Base-by-base conservation (phyloP, 129 eudicot genomes). In the Pulicaria dysenterica region DNA sequence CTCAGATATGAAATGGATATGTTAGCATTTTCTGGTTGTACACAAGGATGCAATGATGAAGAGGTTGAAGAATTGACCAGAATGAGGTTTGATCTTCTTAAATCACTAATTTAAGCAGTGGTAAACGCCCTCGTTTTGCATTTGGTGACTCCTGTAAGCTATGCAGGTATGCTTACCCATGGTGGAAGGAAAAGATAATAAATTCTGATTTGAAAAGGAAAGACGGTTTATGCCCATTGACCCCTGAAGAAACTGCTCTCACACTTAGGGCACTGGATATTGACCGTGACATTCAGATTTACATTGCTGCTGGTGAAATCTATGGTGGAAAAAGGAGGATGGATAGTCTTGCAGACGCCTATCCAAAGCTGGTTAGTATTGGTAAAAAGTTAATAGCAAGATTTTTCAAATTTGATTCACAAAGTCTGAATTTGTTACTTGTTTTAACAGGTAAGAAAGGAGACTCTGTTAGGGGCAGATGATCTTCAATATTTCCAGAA, bases 131-230 rank as follows among this genome's bases (percentile, higher is more conserved):
- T 24, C 7, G 14, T 49, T 46, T 42, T 80, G 58, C 34, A 48
- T 38, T 42, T 40, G 4, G 37, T 80, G 63, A 79, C 57, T 60
- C 55, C 41, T 46, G 39, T 40, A 8, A 31, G 12, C 58, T 62
- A 31, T 72, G 62, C 75, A 93, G 99, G 81, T 95, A 95, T 84
- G 97, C 99, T 46, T 90, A 90, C 72, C 99, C 99, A 13, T 95
- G 99, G 99, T 95, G 99, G 99, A 95, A 90, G 71, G 99, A 95
- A 82, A 95, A 95, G 83, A 85, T 90, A 40, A 90, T 95, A 79
- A 83, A 95, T 69, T 95, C 99, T 37, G 96, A 86, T 61, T 56
- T 86, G 84, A 95, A 90, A 73, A 82, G 99, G 69, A 90, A 81
- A 70, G 99, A 90, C 41, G 99, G 99, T 37, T 77, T 88, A 59